Base-by-base conservation (phyloP, 1,284 basidiomycete species). In the Coriolopsis trogii region DNA sequence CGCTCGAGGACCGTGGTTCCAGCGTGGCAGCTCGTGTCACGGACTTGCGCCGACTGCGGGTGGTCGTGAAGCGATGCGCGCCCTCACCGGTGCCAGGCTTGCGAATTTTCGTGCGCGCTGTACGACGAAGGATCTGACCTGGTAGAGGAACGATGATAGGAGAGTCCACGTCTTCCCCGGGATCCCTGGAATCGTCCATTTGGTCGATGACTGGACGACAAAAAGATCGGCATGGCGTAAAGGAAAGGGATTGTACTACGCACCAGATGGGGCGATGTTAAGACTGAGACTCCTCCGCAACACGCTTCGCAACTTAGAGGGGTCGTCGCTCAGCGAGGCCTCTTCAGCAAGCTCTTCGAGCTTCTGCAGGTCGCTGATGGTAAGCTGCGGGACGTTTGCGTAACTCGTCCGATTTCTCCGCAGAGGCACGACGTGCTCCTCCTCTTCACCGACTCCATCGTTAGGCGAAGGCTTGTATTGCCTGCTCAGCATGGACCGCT, bases 71-170 rank as follows among this genome's bases (percentile, higher is more conserved):
- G 15, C 92, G 85, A 77, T 91, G 90, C 3, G 88, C 87, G 38
- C 84, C 87, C 51, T 90, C 92, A 18, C 87, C 89, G 20, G 88
- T 68, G 12, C 84, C 83, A n/a, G 87, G 78, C 73, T 98, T 99
- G 49, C 96, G 86, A 64, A 98, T 97, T 76, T 95, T 95, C 3
- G 96, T 99, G 18, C 95, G 85, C 7, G 93, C 94, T 10, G 93
- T 85, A 39, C 96, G 87, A 25, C 94, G 91, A 12, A 99, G 78
- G 62, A 95, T 94, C 68, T 89, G 89, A 12, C 91, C 91, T 1
- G 92, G 93, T 40, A 87, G 86, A 28, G 91, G 92, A 5, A 95
- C 84, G 53, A 97, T 89, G 62, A 97, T 90, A 23, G 95, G 95
- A 21, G 83, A 80, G 70, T 98, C 94, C 2, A 87, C 88, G 63